Evolutionary conservation across 768 basidiomycete species (phyloP).

Genomic region (Peribolospora baueri): DNA sequence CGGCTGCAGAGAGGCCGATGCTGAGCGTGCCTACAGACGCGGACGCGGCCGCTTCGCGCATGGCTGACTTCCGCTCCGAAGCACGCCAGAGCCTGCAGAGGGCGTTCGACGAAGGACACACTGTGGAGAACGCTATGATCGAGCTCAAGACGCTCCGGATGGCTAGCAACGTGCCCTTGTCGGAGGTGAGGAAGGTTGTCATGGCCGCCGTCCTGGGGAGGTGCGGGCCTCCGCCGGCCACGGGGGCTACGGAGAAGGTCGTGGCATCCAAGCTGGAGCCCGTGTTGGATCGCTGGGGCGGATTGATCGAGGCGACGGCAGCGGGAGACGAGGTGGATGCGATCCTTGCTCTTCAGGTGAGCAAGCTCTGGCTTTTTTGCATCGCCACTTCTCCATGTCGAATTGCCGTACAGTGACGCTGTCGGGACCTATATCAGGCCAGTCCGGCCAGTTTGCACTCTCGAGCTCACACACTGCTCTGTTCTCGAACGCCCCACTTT

Average conservation of each 20-base stretch:
- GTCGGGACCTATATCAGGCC: too few species aligned
- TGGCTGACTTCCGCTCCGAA: slow-evolving; percentile 49
- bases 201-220: slow-evolving; percentile 55
- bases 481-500: not conserved
- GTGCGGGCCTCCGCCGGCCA: slow-evolving; percentile 37
- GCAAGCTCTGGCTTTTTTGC: slow-evolving; percentile 8
- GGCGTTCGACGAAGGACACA: slow-evolving; percentile 74
- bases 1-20: slow-evolving; percentile 4
- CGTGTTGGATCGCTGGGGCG: slow-evolving; percentile 56
- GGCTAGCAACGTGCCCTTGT: slow-evolving; percentile 77
- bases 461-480: not conserved
- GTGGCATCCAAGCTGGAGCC: slow-evolving; percentile 27
- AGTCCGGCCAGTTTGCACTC: too few species aligned
- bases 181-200: slow-evolving; percentile 68
- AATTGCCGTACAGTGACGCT: not conserved
- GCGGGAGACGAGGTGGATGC: slow-evolving; percentile 45
- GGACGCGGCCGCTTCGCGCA: slow-evolving; percentile 2
- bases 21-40: slow-evolving; percentile 8
- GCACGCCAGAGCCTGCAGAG: slow-evolving; percentile 61
- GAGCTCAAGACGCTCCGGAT: slow-evolving; percentile 91
- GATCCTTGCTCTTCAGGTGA: slow-evolving; percentile 50
- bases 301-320: slow-evolving; percentile 52
- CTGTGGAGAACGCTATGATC: slow-evolving; percentile 73
- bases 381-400: not conserved
- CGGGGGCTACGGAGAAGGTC: slow-evolving; percentile 33